phyloP scores from a whole-genome alignment of 768 basidiomycete species.

The Boletus rufocinnamomeus region DNA sequence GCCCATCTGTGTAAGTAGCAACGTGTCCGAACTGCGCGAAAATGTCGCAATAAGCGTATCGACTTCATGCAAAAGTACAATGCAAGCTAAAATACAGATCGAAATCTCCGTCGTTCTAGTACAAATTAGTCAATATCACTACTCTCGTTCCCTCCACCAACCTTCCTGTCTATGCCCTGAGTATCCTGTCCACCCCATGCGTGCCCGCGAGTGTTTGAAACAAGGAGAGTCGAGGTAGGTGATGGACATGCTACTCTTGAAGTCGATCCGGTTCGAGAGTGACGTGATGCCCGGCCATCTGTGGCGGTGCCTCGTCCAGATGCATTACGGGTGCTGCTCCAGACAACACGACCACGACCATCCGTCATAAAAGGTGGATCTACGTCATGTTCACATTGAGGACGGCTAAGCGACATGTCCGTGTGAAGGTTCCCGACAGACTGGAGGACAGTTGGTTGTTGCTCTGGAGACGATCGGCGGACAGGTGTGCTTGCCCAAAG shows the following conservation, averaged over 20 bases:
- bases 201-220: slow-evolving; percentile 20
- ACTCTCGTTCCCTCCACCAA: slow-evolving; percentile 14
- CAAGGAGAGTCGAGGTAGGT: slow-evolving; percentile 7
- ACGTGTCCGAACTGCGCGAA: neutral
- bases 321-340: slow-evolving; percentile 35
- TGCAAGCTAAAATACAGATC: slow-evolving; percentile 17
- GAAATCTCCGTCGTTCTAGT: neutral
- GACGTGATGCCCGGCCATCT: slow-evolving; percentile 27
- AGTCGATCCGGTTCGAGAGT: slow-evolving; percentile 24
- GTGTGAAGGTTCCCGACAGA: slow-evolving; percentile 1
- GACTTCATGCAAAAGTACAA: slow-evolving; percentile 5
- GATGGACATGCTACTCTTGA: slow-evolving; percentile 22
- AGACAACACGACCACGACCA: slow-evolving; percentile 62
- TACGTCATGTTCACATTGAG: slow-evolving; percentile 34
- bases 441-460: slow-evolving; percentile 2
- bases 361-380: slow-evolving; percentile 64
- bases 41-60: neutral
- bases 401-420: slow-evolving; percentile 11
- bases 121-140: slow-evolving; percentile 15
- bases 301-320: slow-evolving; percentile 17
- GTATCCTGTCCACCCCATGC: slow-evolving; percentile 25
- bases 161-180: slow-evolving; percentile 21
- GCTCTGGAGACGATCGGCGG: slow-evolving; percentile 4
- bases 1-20: neutral
- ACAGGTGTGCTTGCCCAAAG: neutral